Evolutionary conservation across 2,329 filamentous ascomycete species (phyloP).

Genomic region (Scolecobasidium constrictum): DNA sequence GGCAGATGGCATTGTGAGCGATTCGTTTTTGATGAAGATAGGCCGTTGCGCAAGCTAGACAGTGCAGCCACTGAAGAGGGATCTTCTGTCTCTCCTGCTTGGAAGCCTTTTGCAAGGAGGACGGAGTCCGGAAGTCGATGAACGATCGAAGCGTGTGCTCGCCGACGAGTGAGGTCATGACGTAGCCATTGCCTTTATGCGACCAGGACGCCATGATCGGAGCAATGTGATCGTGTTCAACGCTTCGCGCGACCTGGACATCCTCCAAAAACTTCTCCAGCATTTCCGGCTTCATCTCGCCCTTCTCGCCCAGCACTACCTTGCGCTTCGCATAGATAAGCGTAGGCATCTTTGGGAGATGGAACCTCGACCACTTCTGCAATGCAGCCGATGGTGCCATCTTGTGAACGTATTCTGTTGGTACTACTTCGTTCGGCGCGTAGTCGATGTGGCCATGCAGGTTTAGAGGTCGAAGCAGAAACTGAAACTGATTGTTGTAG

Average conservation of each 20-base stretch:
- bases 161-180: conserved; percentile 54
- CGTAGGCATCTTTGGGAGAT: conserved; percentile 51
- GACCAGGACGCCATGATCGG: conserved; percentile 62
- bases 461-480: conserved; percentile 53
- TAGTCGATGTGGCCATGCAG: conserved; percentile 53
- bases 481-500: conserved; percentile 59
- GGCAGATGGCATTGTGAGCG: conserved; percentile 58
- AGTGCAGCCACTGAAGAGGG: conserved; percentile 65
- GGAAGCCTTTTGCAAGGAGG: conserved; percentile 49
- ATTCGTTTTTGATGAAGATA: conserved; percentile 55
- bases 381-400: conserved; percentile 37
- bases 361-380: conserved; percentile 48
- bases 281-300: conserved; percentile 21
- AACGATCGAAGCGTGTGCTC: conserved; percentile 59
- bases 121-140: conserved; percentile 49
- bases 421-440: conserved; percentile 56
- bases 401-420: conserved; percentile 55
- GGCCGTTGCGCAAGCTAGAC: conserved; percentile 56
- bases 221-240: conserved; percentile 60
- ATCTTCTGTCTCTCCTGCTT: conserved; percentile 50
- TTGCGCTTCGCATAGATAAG: conserved; percentile 47
- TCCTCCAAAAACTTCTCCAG: conserved; percentile 49
- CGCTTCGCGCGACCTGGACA: conserved; percentile 44
- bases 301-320: conserved; percentile 37
- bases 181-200: conserved; percentile 51